Evolutionary conservation across 495 filamentous ascomycete genomes (phyloP).

Genomic region (Glutinoglossum americanum): DNA sequence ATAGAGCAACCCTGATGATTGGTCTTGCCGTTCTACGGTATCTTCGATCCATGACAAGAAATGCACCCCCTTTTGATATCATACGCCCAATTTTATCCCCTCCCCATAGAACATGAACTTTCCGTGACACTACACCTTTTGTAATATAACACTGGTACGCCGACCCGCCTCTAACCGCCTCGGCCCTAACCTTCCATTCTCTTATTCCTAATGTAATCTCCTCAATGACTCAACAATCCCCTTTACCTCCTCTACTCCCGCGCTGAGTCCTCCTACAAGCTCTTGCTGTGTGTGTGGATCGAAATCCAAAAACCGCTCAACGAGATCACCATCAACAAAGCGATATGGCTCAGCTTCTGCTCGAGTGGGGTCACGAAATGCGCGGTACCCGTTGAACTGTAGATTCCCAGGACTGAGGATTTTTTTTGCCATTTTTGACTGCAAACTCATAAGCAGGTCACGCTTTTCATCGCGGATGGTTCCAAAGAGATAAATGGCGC

Average conservation of each 20-base stretch:
- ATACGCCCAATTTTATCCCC: too few relatives aligned
- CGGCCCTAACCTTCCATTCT: background rate
- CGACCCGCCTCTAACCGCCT: too few relatives aligned
- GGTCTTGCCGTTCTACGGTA: background rate
- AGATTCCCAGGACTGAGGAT: slow-evolving; percentile 48
- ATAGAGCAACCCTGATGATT: background rate
- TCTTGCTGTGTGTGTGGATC: slow-evolving; percentile 38
- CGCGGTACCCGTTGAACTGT: slow-evolving; percentile 55
- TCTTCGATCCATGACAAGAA: background rate
- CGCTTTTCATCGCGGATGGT: slow-evolving; percentile 44
- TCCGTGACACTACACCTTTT: too few relatives aligned
- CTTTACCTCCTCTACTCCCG: slow-evolving; percentile 31
- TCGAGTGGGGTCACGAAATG: slow-evolving; percentile 47
- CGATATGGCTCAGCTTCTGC: slow-evolving; percentile 57
- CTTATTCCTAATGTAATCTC: slow-evolving; percentile 12
- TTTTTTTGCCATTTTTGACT: slow-evolving; percentile 41
- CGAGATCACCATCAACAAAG: slow-evolving; percentile 81
- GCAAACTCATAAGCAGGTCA: slow-evolving; percentile 67
- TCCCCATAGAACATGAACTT: too few relatives aligned
- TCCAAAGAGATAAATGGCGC: slow-evolving; percentile 76
- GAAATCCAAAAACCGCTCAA: slow-evolving; percentile 66
- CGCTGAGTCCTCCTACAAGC: slow-evolving; percentile 28
- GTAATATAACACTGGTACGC: too few relatives aligned
- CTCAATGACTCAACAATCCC: slow-evolving; percentile 50
- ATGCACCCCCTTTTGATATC: too few relatives aligned